Evolutionary conservation across 179 eudicot species (phyloP).

Genomic region (Silene coronaria): DNA sequence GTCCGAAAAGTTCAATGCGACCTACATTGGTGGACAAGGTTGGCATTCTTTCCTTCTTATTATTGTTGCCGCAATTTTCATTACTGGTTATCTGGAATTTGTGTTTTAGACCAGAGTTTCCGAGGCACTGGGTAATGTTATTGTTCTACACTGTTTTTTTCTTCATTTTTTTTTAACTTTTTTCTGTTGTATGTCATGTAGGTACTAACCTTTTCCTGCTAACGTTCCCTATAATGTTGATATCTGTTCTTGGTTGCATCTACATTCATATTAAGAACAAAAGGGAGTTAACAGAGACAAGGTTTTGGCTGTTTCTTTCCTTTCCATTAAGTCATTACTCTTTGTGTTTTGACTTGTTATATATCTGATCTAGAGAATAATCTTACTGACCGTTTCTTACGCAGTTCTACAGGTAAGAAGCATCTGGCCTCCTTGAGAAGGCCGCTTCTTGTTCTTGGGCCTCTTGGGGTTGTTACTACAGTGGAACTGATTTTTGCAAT

Average conservation of each 20-base stretch:
- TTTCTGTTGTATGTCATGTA: slow-evolving; percentile 20
- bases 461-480: slow-evolving; percentile 46
- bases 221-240: slow-evolving; percentile 50
- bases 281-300: slow-evolving; percentile 20
- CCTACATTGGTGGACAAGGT: slow-evolving; percentile 54
- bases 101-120: no score
- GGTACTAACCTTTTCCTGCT: slow-evolving; percentile 55
- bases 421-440: slow-evolving; percentile 29
- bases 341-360: not conserved
- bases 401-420: slow-evolving; percentile 13
- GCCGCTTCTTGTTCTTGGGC: slow-evolving; percentile 43
- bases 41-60: not conserved
- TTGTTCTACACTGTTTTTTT: not conserved
- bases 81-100: no score
- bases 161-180: no score
- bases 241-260: slow-evolving; percentile 47
- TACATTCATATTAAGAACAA: slow-evolving; percentile 44
- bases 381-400: not conserved
- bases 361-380: not conserved
- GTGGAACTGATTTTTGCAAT: slow-evolving; percentile 44
- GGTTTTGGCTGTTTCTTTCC: slow-evolving; percentile 17
- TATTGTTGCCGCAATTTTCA: not conserved
- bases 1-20: slow-evolving; percentile 29
- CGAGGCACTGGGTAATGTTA: no score
- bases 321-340: not conserved